Base-by-base conservation (phyloP, 352 stramenopile genomes). In the Globisporangium paddicum region DNA sequence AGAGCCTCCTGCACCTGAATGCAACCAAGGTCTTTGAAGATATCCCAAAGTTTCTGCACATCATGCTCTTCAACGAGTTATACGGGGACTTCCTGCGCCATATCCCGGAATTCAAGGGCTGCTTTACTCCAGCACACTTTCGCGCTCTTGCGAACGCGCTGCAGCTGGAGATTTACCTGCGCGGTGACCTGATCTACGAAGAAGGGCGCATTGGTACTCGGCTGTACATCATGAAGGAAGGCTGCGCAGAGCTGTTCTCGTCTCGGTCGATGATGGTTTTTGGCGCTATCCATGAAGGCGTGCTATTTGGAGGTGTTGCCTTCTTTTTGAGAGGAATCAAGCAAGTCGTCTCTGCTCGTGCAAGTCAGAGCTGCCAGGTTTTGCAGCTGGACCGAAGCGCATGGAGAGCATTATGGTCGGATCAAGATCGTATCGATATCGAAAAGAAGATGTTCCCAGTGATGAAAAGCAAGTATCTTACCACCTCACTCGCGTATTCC, bases 171-270 rank as follows among this genome's bases (percentile, higher is more conserved):
- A 58, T 71, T 4, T 71, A 69, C 37, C 30, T 71, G 5, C 47
- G 26, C 1, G 64, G 48, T 14, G 64, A 71, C 41, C 9, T 68
- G n/a, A 71, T 71, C 46, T 35, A 62, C 23, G 64, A 71, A 42
- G 60, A 64, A 45, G 62, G 60, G 2, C 57, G 61, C 4, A 23
- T 59, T n/a, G 53, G 64, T 8, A 52, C 57, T 5, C 55, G 56
- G 16, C 47, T 71, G 10, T 68, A 55, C 25, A 62, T 71, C 18
- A 54, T 71, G 48, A 52, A 66, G 21, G 45, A 60, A 41, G 64
- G 64, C 1, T 23, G 35, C 11, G 64, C 55, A 3, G 60, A 71
- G 28, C 18, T 56, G 25, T 71, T 66, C 49, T 55, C 55, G 41
- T 37, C 50, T 7, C 45, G 48, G 23, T 58, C 60, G 26, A 45